Conservation (phyloP, 1,284 basidiomycete genomes). For the Melampsora allii-populina region DNA sequence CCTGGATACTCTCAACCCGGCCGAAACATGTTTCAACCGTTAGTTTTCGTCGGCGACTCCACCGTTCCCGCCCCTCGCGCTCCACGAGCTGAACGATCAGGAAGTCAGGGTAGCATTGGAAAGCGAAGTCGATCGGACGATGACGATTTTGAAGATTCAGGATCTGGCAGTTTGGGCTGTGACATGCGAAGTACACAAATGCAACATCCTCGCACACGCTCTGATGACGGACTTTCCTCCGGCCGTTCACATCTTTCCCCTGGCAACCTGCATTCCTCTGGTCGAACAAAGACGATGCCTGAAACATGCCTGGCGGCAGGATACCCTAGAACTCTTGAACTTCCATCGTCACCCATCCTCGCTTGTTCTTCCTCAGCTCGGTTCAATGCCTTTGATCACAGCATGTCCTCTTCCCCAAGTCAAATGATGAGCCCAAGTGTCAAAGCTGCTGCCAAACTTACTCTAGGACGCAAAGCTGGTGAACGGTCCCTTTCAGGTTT, state of each 20-base stretch:
- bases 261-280: neutral
- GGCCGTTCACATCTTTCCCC: neutral
- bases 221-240: neutral
- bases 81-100: conserved; percentile 7
- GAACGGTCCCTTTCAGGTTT: conserved; percentile 35
- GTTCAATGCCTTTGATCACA: neutral
- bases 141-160: conserved; percentile 8
- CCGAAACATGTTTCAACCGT: neutral
- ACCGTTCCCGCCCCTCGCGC: neutral
- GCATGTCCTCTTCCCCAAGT: conserved; percentile 16
- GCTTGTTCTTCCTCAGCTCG: neutral
- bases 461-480: conserved; percentile 35
- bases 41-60: neutral
- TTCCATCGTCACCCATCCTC: neutral
- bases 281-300: neutral
- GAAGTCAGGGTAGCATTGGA: conserved; percentile 35
- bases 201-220: neutral
- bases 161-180: conserved; percentile 8
- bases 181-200: neutral
- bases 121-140: conserved; percentile 41
- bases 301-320: neutral
- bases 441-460: conserved; percentile 33
- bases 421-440: conserved; percentile 26
- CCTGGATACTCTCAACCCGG: neutral
- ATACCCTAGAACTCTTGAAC: neutral